Evolutionary conservation across 2,329 filamentous ascomycete species (phyloP).

Genomic region (Phyllosticta citribraziliensis): DNA sequence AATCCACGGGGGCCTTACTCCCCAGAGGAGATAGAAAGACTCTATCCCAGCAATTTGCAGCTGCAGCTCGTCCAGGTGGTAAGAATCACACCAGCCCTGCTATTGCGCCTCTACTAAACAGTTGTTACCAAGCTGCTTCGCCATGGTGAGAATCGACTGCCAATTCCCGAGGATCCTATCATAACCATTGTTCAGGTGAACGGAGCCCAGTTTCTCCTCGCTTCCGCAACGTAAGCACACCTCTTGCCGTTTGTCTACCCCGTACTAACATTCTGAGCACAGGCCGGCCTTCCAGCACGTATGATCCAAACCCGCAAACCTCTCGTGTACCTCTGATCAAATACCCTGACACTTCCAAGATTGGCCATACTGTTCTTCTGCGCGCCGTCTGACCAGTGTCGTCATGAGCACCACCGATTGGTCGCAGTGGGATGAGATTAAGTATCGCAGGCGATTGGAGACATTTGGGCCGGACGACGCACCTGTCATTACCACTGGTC

Average conservation of each 20-base stretch:
- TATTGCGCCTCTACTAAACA: not conserved
- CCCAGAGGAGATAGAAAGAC: slow-evolving; percentile 63
- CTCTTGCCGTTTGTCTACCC: not conserved
- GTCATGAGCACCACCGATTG: slow-evolving; percentile 45
- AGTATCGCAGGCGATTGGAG: slow-evolving; percentile 66
- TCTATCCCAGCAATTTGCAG: slow-evolving; percentile 73
- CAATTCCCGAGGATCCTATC: not conserved
- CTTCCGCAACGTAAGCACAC: slow-evolving; percentile 56
- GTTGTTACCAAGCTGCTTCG: slow-evolving; percentile 25
- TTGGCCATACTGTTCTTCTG: slow-evolving; percentile 87
- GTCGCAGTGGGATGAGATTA: slow-evolving; percentile 47
- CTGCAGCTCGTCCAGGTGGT: slow-evolving; percentile 84
- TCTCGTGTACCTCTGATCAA: slow-evolving; percentile 14
- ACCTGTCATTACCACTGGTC: slow-evolving; percentile 60
- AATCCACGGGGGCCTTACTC: slow-evolving; percentile 67
- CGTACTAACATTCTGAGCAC: slow-evolving; percentile 4
- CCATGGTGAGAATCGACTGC: slow-evolving; percentile 22
- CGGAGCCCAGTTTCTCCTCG: slow-evolving; percentile 80
- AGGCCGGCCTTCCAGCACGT: slow-evolving; percentile 43
- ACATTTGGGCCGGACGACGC: slow-evolving; percentile 58
- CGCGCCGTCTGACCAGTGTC: slow-evolving; percentile 57
- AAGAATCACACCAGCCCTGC: slow-evolving; percentile 11
- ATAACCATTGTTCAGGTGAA: slow-evolving; percentile 40
- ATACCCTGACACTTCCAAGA: slow-evolving; percentile 29
- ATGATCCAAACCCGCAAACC: slow-evolving; percentile 11